Conservation (phyloP, 2,329 filamentous ascomycete genomes). For the Aspergillus costaricaensis region DNA sequence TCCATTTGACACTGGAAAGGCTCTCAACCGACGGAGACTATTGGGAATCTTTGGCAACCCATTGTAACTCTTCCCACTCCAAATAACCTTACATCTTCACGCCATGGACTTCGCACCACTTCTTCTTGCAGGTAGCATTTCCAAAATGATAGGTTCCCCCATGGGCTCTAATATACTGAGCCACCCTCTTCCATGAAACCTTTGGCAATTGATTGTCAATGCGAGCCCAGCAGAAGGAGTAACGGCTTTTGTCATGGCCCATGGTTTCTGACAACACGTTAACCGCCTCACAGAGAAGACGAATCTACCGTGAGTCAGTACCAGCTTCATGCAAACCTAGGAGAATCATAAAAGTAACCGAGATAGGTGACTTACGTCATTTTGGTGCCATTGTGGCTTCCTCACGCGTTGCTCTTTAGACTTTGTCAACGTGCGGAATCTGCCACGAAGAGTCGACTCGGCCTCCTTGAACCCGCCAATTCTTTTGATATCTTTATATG, state of each 20-base stretch:
- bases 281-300: conserved; percentile 45
- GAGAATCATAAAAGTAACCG: not conserved
- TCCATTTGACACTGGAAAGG: not conserved
- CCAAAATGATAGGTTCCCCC: conserved; percentile 63
- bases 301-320: conserved; percentile 33
- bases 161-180: conserved; percentile 53
- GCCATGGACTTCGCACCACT: conserved; percentile 54
- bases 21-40: not conserved
- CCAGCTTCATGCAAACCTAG: not conserved
- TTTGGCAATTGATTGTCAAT: conserved; percentile 37
- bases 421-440: conserved; percentile 51
- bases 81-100: conserved; percentile 19
- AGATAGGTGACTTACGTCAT: conserved; percentile 43
- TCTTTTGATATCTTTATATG: conserved; percentile 52
- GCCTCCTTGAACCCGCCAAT: conserved; percentile 47
- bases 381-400: conserved; percentile 47
- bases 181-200: conserved; percentile 62
- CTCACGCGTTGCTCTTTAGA: conserved; percentile 47
- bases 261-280: conserved; percentile 23
- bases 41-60: too few relatives aligned
- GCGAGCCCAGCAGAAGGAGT: conserved; percentile 7
- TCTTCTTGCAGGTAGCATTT: conserved; percentile 63
- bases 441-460: conserved; percentile 51
- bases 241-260: conserved; percentile 4
- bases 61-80: not conserved